Base-by-base conservation (phyloP, 2,329 filamentous ascomycete species). In the Diaporthe capsici region DNA sequence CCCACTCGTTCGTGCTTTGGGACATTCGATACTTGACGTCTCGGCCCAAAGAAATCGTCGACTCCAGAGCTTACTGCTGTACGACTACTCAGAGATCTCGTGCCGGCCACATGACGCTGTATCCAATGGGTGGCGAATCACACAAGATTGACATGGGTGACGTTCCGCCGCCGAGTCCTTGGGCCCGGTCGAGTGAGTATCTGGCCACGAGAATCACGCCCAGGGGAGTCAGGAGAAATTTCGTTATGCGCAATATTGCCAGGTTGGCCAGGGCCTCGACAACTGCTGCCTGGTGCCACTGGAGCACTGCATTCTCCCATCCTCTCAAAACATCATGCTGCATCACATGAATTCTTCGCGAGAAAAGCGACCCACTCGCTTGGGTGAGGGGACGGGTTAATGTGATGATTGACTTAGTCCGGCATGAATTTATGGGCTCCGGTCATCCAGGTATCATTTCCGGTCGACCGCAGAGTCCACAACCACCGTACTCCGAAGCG, bases 391-490 rank as follows among this genome's bases (percentile, higher is more conserved):
- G 34, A 73, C 25, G 25, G 34, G 15, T 25, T 12, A 51, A 63
- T 63, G 55, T 72, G 53, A 60, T 65, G 58, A 10, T 22, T 47
- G 71, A 65, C 31, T 42, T 65, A 34, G 34, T 42, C 37, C 71
- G 60, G 58, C 71, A 49, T 65, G 47, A 61, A 73, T 28, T 73
- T 65, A 73, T 63, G 34, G 58, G 34, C 44, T 31, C 71, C 47
- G 15, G 71, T 47, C 58, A 57, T 65, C 58, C 71, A 73, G 34
- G 5, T 37, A 31, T 44, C 44, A 22, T 63, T 44, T 44, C 42
- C n/a, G 34, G 49, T 53, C 47, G 63, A 68, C 65, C 34, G 65
- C 49, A 61, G 28, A 42, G 31, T 25, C 49, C 34, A 65, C n/a
- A 37, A 51, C 25, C 17, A 44, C n/a, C 58, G 51, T 61, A 51